phyloP scores from a whole-genome alignment of 257 asterid genomes.

The Solanum neorickii region DNA sequence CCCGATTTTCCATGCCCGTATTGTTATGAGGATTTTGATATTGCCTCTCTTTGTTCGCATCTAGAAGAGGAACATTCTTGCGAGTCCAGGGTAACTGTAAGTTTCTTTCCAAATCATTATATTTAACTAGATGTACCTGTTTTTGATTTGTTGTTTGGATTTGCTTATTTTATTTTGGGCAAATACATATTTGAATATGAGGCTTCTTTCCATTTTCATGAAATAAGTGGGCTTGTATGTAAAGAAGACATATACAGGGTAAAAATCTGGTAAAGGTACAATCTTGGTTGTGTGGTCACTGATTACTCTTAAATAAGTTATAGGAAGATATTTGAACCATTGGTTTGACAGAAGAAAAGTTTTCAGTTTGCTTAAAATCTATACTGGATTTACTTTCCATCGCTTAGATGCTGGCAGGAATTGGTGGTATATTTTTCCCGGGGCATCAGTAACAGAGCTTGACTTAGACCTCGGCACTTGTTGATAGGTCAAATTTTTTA shows the following conservation, averaged over 20 bases:
- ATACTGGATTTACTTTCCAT: background rate
- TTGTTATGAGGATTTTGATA: constrained; percentile 76
- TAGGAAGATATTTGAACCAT: background rate
- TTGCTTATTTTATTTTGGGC: constrained; percentile 1
- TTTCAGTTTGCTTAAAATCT: background rate
- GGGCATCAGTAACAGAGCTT: background rate
- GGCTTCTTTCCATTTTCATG: background rate
- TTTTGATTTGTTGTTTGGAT: background rate
- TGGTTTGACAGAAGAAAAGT: background rate
- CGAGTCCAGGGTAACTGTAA: constrained; percentile 65
- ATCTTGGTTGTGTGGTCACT: background rate
- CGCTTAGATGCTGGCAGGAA: background rate
- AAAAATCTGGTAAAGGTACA: background rate
- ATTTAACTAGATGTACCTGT: background rate
- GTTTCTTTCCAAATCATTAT: constrained; percentile 13
- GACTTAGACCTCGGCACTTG: background rate
- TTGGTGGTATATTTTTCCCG: background rate
- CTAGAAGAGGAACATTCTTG: constrained; percentile 69
- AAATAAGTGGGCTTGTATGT: background rate
- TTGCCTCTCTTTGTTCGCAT: constrained; percentile 72
- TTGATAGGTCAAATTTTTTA: background rate
- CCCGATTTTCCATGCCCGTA: constrained; percentile 73
- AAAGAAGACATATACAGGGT: background rate
- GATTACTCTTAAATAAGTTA: background rate
- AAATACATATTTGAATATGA: background rate